Percentiles rank a stretch among this genome's conserved stretches.
These are phyloP conservation scores for Stentor coeruleus DNA, from an alignment of 73 alveolate species.

Conservation along the genomic window DNA sequence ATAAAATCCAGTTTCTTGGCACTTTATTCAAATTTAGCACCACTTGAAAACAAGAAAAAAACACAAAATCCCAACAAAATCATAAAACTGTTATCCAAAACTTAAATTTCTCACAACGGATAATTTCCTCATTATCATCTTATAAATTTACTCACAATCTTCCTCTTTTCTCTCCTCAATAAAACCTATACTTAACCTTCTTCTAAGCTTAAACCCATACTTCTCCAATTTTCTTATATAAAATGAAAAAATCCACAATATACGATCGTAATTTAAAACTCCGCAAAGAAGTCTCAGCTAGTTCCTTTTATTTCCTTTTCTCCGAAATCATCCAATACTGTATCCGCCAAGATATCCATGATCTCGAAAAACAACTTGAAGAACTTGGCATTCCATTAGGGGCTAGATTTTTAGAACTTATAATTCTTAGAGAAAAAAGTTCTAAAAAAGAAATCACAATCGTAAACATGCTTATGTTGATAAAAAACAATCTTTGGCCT, in stretches of 20 bases:
- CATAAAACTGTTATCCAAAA: too few species aligned
- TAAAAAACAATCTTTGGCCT: neutral
- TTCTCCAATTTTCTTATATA: too few species aligned
- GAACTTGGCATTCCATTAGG: constrained; percentile 28
- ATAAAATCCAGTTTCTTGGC: too few species aligned
- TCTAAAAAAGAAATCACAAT: constrained; percentile 1
- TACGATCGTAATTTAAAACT: constrained; percentile 21
- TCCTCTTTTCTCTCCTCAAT: too few species aligned
- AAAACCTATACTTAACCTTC: too few species aligned
- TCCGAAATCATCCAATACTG: constrained; percentile 20
- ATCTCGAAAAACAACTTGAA: constrained; percentile 24
- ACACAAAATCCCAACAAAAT: too few species aligned
- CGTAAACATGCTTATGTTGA: neutral
- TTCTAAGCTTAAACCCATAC: too few species aligned
- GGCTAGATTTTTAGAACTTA: neutral
- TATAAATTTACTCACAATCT: too few species aligned
- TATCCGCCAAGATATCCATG: neutral
- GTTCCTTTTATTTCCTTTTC: constrained; percentile 17
- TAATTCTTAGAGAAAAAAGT: neutral
- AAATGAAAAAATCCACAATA: constrained; percentile 1
- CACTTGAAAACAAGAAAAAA: too few species aligned
- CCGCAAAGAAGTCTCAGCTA: constrained; percentile 17
- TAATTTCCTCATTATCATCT: too few species aligned
- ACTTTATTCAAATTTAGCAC: too few species aligned
- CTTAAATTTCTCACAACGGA: too few species aligned